These are phyloP conservation scores for Xylariaceae sp. DNA, from an alignment of 2,329 filamentous ascomycete genomes.

Conservation along the genomic window DNA sequence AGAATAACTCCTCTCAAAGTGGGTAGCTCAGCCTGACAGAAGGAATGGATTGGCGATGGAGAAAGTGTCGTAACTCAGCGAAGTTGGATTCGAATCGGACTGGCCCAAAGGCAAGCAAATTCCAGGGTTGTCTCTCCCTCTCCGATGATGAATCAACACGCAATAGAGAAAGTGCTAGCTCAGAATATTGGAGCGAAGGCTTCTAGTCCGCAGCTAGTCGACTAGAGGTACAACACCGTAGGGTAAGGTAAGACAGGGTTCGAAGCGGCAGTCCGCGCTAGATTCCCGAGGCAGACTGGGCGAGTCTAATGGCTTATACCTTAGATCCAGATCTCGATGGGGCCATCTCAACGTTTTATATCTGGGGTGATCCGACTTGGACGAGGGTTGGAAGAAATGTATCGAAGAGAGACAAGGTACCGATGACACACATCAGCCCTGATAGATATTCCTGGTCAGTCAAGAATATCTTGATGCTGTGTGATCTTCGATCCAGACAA, in stretches of 20 bases:
- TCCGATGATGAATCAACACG: constrained; percentile 5
- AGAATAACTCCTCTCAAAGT: too few relatives aligned
- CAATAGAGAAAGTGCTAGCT: constrained; percentile 13
- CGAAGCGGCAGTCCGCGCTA: background rate
- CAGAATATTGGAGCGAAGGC: constrained; percentile 9
- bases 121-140: too few relatives aligned
- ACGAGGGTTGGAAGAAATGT: too few relatives aligned
- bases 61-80: too few relatives aligned
- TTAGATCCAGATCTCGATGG: background rate
- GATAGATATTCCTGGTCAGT: background rate
- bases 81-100: too few relatives aligned
- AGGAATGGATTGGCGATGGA: too few relatives aligned
- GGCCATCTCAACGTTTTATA: background rate
- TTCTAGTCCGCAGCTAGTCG: constrained; percentile 5
- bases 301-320: background rate
- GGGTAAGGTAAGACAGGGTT: constrained; percentile 12
- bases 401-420: too few relatives aligned
- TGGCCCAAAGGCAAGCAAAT: too few relatives aligned
- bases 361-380: too few relatives aligned
- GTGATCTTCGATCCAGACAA: too few relatives aligned
- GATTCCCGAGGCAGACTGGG: background rate
- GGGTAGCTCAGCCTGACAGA: too few relatives aligned
- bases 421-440: background rate
- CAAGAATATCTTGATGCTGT: too few relatives aligned
- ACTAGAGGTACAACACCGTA: constrained; percentile 11